Conservation (phyloP, 2,329 filamentous ascomycete genomes). For the Geosmithia flava region DNA sequence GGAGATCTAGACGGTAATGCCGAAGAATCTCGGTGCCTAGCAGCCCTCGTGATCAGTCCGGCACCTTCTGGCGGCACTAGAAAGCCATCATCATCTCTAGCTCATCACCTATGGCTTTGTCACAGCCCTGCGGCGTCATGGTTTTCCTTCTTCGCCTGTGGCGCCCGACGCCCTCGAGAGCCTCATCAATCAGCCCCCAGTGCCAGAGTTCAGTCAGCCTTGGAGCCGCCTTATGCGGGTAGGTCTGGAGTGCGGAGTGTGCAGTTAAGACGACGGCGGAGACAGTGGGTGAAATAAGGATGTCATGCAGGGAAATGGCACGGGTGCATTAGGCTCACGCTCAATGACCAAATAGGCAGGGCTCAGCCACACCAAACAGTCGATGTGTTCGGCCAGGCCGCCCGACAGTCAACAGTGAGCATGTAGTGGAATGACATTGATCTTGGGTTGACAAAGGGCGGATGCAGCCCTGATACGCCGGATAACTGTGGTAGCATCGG, state of each 20-base stretch:
- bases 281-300: background rate
- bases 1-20: background rate
- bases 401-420: background rate
- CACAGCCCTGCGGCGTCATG: background rate
- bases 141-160: background rate
- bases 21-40: background rate
- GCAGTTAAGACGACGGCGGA: too few relatives aligned
- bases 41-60: background rate
- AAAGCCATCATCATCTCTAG: too few relatives aligned
- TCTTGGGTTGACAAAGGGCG: constrained; percentile 1
- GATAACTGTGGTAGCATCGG: background rate
- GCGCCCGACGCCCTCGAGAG: background rate
- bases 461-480: constrained; percentile 2
- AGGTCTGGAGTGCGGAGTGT: background rate
- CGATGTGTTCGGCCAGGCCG: background rate
- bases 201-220: background rate
- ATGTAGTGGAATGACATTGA: background rate
- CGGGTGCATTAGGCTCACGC: background rate
- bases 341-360: background rate
- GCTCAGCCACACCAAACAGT: background rate
- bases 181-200: background rate
- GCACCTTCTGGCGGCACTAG: background rate
- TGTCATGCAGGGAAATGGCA: background rate
- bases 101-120: too few relatives aligned
- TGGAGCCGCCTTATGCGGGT: background rate